phyloP scores from a whole-genome alignment of 179 eudicot species.

The Monotropa hypopitys region DNA sequence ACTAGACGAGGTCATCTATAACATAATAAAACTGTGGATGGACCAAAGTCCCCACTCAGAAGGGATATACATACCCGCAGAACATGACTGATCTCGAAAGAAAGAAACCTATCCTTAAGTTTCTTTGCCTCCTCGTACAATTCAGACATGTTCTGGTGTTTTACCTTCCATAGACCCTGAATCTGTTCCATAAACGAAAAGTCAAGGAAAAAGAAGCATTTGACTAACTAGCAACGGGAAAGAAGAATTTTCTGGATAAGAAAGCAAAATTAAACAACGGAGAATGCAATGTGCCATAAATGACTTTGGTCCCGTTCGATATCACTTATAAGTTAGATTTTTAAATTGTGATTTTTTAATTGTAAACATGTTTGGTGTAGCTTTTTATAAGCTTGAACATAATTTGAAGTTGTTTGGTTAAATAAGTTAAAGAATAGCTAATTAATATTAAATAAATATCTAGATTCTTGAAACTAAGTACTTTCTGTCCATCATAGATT shows the following conservation, averaged over 20 bases:
- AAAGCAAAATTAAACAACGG: neutral
- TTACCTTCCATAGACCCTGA: constrained; percentile 53
- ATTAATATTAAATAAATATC: too few species aligned
- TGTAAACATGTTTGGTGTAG: too few species aligned
- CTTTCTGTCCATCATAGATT: too few species aligned
- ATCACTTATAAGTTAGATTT: too few species aligned
- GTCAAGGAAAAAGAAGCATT: neutral
- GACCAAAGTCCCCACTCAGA: too few species aligned
- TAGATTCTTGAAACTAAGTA: too few species aligned
- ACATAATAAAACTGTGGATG: neutral
- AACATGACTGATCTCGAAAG: constrained; percentile 54
- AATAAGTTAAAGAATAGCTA: too few species aligned
- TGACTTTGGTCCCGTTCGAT: too few species aligned
- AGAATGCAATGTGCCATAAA: neutral
- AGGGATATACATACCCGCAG: constrained; percentile 61
- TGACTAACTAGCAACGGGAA: constrained; percentile 1
- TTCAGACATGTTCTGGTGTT: constrained; percentile 28
- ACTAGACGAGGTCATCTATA: neutral
- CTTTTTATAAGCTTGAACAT: too few species aligned
- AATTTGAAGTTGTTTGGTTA: too few species aligned
- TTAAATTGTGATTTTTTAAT: too few species aligned
- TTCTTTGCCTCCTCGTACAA: constrained; percentile 42
- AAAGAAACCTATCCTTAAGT: constrained; percentile 40
- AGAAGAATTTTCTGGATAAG: neutral
- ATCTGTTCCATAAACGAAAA: constrained; percentile 23